phyloP scores from a whole-genome alignment of 164 flowering plant genomes.

The Chimonanthus praecox region DNA sequence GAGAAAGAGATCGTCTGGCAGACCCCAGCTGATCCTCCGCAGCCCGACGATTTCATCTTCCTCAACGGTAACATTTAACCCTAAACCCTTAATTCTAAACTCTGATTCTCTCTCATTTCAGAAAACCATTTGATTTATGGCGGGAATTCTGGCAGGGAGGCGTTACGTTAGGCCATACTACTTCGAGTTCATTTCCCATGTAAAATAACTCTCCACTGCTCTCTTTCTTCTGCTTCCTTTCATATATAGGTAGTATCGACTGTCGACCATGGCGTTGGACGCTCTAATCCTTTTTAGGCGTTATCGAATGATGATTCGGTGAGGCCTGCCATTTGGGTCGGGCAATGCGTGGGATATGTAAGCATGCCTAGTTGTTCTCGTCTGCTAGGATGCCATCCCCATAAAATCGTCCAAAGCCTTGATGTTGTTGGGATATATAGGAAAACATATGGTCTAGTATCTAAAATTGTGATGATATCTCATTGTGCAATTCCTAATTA shows the following conservation, averaged over 20 bases:
- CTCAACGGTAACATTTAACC: constrained; percentile 44
- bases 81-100: not conserved
- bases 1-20: constrained; percentile 78
- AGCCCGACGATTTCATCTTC: constrained; percentile 70
- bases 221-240: not conserved
- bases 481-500: too few species aligned
- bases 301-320: too few species aligned
- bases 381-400: too few species aligned
- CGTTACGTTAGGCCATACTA: constrained; percentile 86
- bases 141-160: constrained; percentile 51
- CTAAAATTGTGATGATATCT: too few species aligned
- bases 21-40: constrained; percentile 79
- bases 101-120: not conserved
- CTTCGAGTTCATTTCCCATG: constrained; percentile 94
- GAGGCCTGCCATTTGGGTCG: too few species aligned
- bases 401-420: too few species aligned
- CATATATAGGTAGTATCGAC: too few species aligned
- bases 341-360: too few species aligned
- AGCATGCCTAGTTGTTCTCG: too few species aligned
- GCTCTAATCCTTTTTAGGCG: too few species aligned
- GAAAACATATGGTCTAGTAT: too few species aligned
- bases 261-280: not conserved
- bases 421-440: too few species aligned
- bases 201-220: constrained; percentile 16
- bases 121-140: constrained; percentile 10